A percentile compares a stretch with the other conserved stretches of the same genome.
Conservation (phyloP, 208 protist genomes). For the Crithidia acanthocephali region DNA sequence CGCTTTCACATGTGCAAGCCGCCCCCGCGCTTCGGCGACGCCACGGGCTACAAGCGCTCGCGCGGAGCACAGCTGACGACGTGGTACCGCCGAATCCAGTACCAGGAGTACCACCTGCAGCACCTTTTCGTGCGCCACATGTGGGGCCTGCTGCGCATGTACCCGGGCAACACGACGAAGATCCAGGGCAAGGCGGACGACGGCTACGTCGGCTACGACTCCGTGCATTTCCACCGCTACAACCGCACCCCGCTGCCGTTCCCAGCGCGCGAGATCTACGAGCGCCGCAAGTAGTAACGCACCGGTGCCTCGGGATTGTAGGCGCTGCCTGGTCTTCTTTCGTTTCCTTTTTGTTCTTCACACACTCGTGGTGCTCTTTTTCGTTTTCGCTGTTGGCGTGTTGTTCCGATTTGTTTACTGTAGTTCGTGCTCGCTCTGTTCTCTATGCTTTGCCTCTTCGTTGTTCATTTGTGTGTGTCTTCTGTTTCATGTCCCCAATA, state of each 20-base stretch:
- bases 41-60: slow-evolving; percentile 86
- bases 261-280: slow-evolving; percentile 88
- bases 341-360: slow-evolving; percentile 8
- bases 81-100: slow-evolving; percentile 91
- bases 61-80: slow-evolving; percentile 77
- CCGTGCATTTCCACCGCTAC: slow-evolving; percentile 85
- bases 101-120: slow-evolving; percentile 92
- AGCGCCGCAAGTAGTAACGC: slow-evolving; percentile 67
- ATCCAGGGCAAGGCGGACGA: slow-evolving; percentile 85
- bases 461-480: too few species aligned
- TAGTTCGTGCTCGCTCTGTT: too few species aligned
- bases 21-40: slow-evolving; percentile 64
- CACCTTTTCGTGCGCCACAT: slow-evolving; percentile 89
- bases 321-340: neutral
- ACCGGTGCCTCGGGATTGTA: neutral
- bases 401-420: too few species aligned
- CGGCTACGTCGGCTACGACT: slow-evolving; percentile 89
- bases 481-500: too few species aligned
- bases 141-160: slow-evolving; percentile 84
- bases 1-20: slow-evolving; percentile 88
- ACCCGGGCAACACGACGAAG: slow-evolving; percentile 88
- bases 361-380: neutral
- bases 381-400: too few species aligned
- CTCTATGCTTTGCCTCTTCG: too few species aligned
- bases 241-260: slow-evolving; percentile 83